These are phyloP conservation scores for Arbutus unedo DNA, from an alignment of 148 eudicot species.

Conservation along the genomic window DNA sequence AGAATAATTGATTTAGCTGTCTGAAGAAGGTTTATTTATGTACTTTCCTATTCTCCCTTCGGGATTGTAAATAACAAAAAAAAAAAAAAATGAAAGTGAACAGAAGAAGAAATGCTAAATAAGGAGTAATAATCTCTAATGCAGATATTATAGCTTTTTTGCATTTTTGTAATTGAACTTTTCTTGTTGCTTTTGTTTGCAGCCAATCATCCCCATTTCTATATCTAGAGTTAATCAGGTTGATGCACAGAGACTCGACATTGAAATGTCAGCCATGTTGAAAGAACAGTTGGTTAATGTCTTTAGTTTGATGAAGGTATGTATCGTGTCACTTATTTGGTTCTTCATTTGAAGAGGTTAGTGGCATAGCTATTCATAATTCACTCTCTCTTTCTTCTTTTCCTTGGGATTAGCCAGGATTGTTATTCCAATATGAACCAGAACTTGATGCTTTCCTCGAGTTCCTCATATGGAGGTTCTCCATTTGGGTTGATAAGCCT, in stretches of 20 bases:
- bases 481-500: conserved; percentile 98
- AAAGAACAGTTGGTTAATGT: conserved; percentile 93
- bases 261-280: conserved; percentile 96
- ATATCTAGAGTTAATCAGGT: conserved; percentile 94
- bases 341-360: neutral
- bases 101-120: neutral
- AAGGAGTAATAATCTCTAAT: neutral
- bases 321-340: neutral
- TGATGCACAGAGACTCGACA: conserved; percentile 85
- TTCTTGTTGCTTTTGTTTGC: conserved; percentile 13
- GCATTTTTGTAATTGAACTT: neutral
- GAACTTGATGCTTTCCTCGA: conserved; percentile 99
- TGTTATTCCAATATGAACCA: conserved; percentile 91
- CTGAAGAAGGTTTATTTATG: neutral
- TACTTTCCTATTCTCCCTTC: neutral
- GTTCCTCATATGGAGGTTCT: conserved; percentile 94
- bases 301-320: conserved; percentile 88
- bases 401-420: conserved; percentile 95
- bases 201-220: conserved; percentile 61
- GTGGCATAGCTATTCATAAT: neutral
- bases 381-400: conserved; percentile 30
- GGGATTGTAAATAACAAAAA: neutral
- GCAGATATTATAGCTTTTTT: neutral
- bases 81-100: neutral
- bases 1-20: neutral